Evolutionary conservation across 1,284 basidiomycete genomes (phyloP).

Genomic region (Neonothopanus nambi): DNA sequence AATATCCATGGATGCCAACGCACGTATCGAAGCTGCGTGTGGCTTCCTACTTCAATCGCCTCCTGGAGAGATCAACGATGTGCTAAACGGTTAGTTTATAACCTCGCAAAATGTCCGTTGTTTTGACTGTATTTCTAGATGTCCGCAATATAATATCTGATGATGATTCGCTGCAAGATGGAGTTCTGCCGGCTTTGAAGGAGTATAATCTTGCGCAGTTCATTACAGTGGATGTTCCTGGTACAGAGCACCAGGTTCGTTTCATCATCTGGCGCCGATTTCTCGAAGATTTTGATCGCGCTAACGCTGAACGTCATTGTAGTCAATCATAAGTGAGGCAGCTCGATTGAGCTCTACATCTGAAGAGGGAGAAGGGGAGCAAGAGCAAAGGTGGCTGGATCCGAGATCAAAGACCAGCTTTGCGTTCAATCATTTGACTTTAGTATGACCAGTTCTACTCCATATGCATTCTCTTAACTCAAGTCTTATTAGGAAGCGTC

Average conservation of each 20-base stretch:
- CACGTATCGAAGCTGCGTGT: constrained; percentile 71
- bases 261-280: neutral
- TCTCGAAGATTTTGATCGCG: constrained; percentile 1
- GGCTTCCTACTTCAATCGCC: constrained; percentile 86
- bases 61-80: constrained; percentile 95
- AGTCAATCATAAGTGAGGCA: constrained; percentile 79
- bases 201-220: constrained; percentile 88
- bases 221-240: constrained; percentile 78
- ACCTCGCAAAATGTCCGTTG: too few relatives aligned
- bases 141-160: constrained; percentile 86
- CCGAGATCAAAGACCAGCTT: constrained; percentile 78
- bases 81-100: constrained; percentile 71
- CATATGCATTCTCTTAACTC: constrained; percentile 11
- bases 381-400: constrained; percentile 76
- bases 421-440: constrained; percentile 76
- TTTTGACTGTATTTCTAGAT: constrained; percentile 51
- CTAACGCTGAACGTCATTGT: constrained; percentile 2
- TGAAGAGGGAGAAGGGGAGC: constrained; percentile 32
- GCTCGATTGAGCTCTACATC: constrained; percentile 44
- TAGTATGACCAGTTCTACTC: constrained; percentile 50
- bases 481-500: constrained; percentile 63
- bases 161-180: constrained; percentile 77
- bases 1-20: constrained; percentile 59
- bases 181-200: constrained; percentile 73
- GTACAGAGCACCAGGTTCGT: constrained; percentile 68